These are phyloP conservation scores for Obba rivulosa DNA, from an alignment of 768 basidiomycete genomes.

Conservation along the genomic window DNA sequence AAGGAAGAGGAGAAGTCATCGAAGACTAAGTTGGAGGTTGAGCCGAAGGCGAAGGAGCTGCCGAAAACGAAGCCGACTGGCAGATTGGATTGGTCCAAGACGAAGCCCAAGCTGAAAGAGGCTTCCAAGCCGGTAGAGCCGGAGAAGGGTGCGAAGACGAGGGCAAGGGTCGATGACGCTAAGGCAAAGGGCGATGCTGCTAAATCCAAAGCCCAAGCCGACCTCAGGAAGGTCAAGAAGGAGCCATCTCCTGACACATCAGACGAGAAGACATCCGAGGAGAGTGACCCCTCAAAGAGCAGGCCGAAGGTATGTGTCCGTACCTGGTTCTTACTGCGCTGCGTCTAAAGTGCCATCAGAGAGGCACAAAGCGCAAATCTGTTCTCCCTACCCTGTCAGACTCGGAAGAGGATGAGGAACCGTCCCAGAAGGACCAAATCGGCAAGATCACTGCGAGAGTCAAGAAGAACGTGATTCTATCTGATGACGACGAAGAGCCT, in stretches of 20 bases:
- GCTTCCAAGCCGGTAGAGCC: constrained; percentile 19
- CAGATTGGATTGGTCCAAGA: constrained; percentile 60
- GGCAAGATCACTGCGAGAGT: constrained; percentile 18
- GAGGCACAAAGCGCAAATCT: constrained; percentile 28
- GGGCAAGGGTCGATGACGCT: constrained; percentile 2
- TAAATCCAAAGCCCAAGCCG: constrained; percentile 11
- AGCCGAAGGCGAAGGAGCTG: constrained; percentile 21
- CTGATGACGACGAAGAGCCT: constrained; percentile 63
- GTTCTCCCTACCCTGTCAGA: constrained; percentile 21
- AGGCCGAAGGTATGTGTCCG: constrained; percentile 9
- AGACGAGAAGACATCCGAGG: constrained; percentile 1
- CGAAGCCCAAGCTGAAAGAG: constrained; percentile 44
- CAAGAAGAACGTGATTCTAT: constrained; percentile 46
- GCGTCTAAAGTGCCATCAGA: constrained; percentile 13
- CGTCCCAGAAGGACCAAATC: constrained; percentile 5
- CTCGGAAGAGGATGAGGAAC: constrained; percentile 25
- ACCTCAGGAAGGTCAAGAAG: constrained; percentile 11
- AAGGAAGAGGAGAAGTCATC: not conserved
- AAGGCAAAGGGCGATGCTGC: constrained; percentile 11
- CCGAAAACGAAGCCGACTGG: constrained; percentile 34
- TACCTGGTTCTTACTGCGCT: not conserved
- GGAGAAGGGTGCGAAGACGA: constrained; percentile 5
- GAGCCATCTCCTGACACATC: constrained; percentile 4
- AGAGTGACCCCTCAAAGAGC: constrained; percentile 10
- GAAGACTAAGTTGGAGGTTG: not conserved